phyloP scores from a whole-genome alignment of 2,329 filamentous ascomycete genomes.

The Blastomyces percursus region DNA sequence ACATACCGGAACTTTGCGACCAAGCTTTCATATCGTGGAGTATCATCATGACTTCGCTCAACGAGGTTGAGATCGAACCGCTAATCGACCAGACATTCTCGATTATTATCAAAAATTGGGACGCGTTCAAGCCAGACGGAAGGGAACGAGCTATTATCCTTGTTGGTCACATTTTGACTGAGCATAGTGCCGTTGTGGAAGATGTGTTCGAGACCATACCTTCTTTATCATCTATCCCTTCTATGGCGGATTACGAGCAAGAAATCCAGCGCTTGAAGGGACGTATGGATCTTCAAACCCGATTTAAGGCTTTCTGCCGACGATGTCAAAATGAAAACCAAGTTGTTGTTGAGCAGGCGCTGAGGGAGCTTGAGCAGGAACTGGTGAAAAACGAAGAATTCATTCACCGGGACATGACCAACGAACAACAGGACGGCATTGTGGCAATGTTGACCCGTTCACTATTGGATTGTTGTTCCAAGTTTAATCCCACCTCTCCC shows the following conservation, averaged over 20 bases:
- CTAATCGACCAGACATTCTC: constrained; percentile 85
- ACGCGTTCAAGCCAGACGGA: constrained; percentile 49
- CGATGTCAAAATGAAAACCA: constrained; percentile 74
- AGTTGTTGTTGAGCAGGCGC: constrained; percentile 69
- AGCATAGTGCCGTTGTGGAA: constrained; percentile 50
- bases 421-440: constrained; percentile 68
- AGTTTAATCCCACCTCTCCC: constrained; percentile 57
- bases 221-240: constrained; percentile 59
- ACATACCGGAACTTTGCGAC: constrained; percentile 61
- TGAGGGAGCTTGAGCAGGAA: constrained; percentile 65
- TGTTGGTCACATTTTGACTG: constrained; percentile 54
- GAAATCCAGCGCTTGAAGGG: constrained; percentile 55
- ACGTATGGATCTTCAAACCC: constrained; percentile 54
- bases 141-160: constrained; percentile 50
- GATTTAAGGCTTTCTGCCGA: constrained; percentile 59
- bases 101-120: constrained; percentile 74
- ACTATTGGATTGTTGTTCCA: constrained; percentile 74
- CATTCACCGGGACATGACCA: constrained; percentile 66
- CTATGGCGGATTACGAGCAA: constrained; percentile 56
- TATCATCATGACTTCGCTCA: constrained; percentile 61
- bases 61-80: constrained; percentile 65
- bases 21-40: constrained; percentile 77
- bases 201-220: constrained; percentile 66
- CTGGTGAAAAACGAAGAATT: constrained; percentile 63
- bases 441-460: constrained; percentile 62